Conservation (phyloP, 129 eudicot genomes). For the sunflower (Helianthus annuus) region HanXRQr2.0-SUNRISE NC_035441.2:42097591-42098090, state of each 20-base stretch:
- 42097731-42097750: neutral
- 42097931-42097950: neutral
- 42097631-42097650: neutral
- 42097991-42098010: neutral
- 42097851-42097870: neutral
- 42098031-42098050: neutral
- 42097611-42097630: neutral
- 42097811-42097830: neutral
- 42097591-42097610: too few species aligned
- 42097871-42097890: neutral
- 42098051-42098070: neutral
- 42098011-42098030: neutral
- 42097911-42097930: neutral
- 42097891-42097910: neutral
- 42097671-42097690: neutral
- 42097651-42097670: neutral
- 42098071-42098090: neutral
- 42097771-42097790: neutral
- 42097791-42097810: neutral
- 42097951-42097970: neutral
- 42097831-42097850: neutral
- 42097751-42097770: neutral
- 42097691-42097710: neutral
- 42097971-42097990: neutral
- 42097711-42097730: neutral